These are phyloP conservation scores for Candida albicans DNA, from an alignment of 1,139 yeast species.

Conservation along the genomic window DNA sequence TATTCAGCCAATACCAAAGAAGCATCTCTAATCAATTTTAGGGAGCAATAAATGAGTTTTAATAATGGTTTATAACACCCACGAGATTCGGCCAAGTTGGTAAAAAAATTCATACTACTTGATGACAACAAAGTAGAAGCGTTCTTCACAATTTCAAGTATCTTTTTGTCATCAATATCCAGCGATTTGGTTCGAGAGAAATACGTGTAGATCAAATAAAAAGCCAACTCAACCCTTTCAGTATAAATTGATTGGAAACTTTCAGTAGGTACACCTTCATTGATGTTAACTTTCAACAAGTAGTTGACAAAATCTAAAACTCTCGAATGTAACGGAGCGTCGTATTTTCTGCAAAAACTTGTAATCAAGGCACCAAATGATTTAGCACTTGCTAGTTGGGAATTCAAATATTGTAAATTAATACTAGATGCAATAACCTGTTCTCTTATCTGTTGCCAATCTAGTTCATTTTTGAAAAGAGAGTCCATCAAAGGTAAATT, in stretches of 20 bases:
- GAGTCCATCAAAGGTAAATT: conserved; percentile 65
- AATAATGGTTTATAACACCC: conserved; percentile 60
- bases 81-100: conserved; percentile 37
- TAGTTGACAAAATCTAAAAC: conserved; percentile 48
- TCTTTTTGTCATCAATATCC: conserved; percentile 25
- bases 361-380: conserved; percentile 79
- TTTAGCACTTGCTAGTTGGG: conserved; percentile 69
- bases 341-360: conserved; percentile 51
- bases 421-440: conserved; percentile 61
- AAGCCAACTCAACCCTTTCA: conserved; percentile 69
- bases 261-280: conserved; percentile 53
- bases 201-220: conserved; percentile 56
- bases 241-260: conserved; percentile 52
- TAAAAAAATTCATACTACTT: conserved; percentile 44
- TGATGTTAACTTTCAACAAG: conserved; percentile 52
- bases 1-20: conserved; percentile 45
- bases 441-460: conserved; percentile 53
- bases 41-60: conserved; percentile 53
- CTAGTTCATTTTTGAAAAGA: conserved; percentile 44
- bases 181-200: conserved; percentile 27
- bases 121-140: conserved; percentile 47
- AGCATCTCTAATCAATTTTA: conserved; percentile 45
- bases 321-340: conserved; percentile 31
- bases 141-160: conserved; percentile 41
- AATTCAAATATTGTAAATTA: conserved; percentile 61